Conservation (phyloP, 345 rosid species). For the Nasturtium officinale region DNA sequence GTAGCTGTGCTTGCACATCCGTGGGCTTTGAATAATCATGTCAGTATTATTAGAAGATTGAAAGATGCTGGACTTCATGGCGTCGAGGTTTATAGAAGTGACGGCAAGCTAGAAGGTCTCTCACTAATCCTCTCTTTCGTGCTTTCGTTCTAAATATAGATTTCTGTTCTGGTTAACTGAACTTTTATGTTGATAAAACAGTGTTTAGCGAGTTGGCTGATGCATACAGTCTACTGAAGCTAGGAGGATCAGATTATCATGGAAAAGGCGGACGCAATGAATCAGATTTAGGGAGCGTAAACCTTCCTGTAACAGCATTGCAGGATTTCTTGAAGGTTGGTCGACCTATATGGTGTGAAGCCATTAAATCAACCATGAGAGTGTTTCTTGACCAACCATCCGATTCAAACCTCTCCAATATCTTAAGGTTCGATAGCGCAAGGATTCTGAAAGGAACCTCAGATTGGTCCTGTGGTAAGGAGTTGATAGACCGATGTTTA, state of each 20-base stretch:
- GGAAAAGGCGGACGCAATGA: constrained; percentile 83
- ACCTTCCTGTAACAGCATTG: constrained; percentile 65
- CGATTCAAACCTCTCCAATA: constrained; percentile 57
- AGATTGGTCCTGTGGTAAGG: constrained; percentile 52
- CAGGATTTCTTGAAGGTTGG: constrained; percentile 74
- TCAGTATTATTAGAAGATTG: constrained; percentile 58
- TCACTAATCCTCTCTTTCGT: neutral
- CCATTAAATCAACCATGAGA: constrained; percentile 57
- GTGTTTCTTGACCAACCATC: constrained; percentile 67
- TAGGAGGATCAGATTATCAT: constrained; percentile 95
- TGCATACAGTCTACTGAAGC: constrained; percentile 70
- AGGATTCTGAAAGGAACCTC: constrained; percentile 52
- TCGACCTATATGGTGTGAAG: constrained; percentile 80
- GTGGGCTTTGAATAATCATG: constrained; percentile 87
- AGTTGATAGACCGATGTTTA: constrained; percentile 63
- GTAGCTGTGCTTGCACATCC: constrained; percentile 98
- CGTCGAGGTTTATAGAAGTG: constrained; percentile 84
- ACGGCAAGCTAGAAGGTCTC: constrained; percentile 77
- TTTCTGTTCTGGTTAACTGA: neutral
- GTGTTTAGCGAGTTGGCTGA: constrained; percentile 83
- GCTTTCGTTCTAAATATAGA: neutral
- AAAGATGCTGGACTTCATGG: constrained; percentile 92
- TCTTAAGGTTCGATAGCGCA: constrained; percentile 58
- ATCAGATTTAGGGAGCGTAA: constrained; percentile 79
- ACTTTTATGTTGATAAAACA: constrained; percentile 38